A percentile compares a stretch with the other conserved stretches of the same genome.
phyloP scores from a whole-genome alignment of 164 flowering plant species.

The Magnolia sinica region DNA sequence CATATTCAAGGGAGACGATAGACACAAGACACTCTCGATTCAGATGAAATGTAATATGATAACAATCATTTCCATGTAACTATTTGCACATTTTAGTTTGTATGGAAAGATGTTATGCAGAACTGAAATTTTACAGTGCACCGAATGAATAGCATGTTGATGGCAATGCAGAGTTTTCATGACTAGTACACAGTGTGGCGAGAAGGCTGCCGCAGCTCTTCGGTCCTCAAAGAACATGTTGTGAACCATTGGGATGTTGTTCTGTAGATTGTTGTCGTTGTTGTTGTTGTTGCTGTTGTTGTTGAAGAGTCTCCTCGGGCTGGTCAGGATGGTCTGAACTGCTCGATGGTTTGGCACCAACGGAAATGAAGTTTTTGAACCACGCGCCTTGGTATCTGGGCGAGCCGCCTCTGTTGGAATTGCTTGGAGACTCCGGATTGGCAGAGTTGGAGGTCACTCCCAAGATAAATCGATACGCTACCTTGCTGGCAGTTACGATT shows the following conservation, averaged over 20 bases:
- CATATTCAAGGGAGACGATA: slow-evolving; percentile 12
- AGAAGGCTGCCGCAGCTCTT: neutral
- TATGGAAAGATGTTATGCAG: neutral
- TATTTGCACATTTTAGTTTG: neutral
- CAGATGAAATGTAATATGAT: slow-evolving; percentile 7
- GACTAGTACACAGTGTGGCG: neutral
- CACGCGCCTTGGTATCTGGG: slow-evolving; percentile 64
- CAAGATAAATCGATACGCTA: slow-evolving; percentile 76
- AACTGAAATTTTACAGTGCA: neutral
- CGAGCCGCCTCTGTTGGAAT: slow-evolving; percentile 39
- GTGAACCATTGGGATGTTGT: neutral
- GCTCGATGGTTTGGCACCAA: slow-evolving; percentile 56
- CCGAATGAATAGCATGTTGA: neutral
- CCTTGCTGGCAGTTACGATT: slow-evolving; percentile 89
- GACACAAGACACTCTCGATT: neutral
- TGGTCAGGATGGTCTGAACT: slow-evolving; percentile 47
- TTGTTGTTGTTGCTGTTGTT: slow-evolving; percentile 11
- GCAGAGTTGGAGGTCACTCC: slow-evolving; percentile 30
- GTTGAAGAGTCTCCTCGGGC: slow-evolving; percentile 30
- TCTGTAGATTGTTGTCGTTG: neutral
- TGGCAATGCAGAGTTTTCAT: neutral
- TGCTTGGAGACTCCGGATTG: slow-evolving; percentile 48
- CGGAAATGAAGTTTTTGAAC: slow-evolving; percentile 62
- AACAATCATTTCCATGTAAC: slow-evolving; percentile 19
- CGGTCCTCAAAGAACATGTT: neutral